Evolutionary conservation across 192 early-diverging fungal species (phyloP).

Genomic region (Gamsiella multidivaricata): DNA sequence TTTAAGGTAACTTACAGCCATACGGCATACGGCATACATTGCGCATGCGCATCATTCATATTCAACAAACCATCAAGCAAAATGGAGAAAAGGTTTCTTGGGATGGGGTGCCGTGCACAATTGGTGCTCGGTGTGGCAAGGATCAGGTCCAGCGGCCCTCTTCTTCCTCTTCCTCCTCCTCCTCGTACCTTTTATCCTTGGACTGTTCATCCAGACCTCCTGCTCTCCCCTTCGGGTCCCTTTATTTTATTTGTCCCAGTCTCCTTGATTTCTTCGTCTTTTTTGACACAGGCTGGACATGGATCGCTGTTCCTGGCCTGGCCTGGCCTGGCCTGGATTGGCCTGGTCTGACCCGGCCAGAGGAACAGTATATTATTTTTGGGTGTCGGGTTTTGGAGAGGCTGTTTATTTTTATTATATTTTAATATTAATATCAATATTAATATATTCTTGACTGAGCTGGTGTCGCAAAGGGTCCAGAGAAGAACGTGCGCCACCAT

Average conservation of each 20-base stretch:
- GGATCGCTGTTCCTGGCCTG: not conserved
- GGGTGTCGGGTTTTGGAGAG: not conserved
- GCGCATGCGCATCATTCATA: too few species aligned
- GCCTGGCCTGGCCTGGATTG: not conserved
- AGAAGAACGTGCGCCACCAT: not conserved
- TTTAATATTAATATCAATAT: not conserved
- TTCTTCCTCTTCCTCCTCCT: not conserved
- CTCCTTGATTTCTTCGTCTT: not conserved
- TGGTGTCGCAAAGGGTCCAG: not conserved
- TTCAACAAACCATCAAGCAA: too few species aligned
- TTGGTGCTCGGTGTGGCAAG: not conserved
- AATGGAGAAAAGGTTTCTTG: too few species aligned
- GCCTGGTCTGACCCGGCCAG: not conserved
- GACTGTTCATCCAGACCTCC: not conserved
- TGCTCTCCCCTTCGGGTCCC: conserved; percentile 12
- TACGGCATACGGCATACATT: too few species aligned
- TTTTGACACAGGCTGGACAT: not conserved
- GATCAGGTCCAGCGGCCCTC: not conserved
- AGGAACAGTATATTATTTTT: not conserved
- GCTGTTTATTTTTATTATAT: not conserved
- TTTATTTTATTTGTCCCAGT: conserved; percentile 16
- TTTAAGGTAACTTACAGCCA: too few species aligned
- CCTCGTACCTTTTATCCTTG: conserved; percentile 1
- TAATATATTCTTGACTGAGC: not conserved
- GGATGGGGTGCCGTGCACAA: not conserved